These are phyloP conservation scores for Saccharomycopsis microspora DNA, from an alignment of 805 yeast genomes.

Conservation along the genomic window DNA sequence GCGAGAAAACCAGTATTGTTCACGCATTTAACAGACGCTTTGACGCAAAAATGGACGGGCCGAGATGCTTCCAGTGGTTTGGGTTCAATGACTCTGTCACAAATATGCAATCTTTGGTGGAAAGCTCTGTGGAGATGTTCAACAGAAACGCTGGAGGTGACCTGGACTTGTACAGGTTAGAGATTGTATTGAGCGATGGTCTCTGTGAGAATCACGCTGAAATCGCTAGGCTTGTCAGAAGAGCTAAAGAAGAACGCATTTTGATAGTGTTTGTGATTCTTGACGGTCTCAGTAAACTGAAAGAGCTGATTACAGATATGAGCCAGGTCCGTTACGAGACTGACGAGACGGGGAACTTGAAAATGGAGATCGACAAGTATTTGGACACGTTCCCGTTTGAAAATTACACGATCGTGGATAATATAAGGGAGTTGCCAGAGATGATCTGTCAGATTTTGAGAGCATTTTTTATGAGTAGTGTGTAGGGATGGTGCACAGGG, in stretches of 20 bases:
- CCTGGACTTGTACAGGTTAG: slow-evolving; percentile 81
- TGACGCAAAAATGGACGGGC: slow-evolving; percentile 64
- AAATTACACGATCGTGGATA: slow-evolving; percentile 86
- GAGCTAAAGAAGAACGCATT: slow-evolving; percentile 82
- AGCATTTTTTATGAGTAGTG: slow-evolving; percentile 55
- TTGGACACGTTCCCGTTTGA: slow-evolving; percentile 95
- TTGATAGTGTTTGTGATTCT: slow-evolving; percentile 93
- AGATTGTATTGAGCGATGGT: slow-evolving; percentile 92
- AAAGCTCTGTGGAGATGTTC: slow-evolving; percentile 63
- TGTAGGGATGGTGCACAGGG: not conserved
- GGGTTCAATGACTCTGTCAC: slow-evolving; percentile 84
- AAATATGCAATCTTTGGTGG: slow-evolving; percentile 65
- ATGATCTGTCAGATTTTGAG: slow-evolving; percentile 82
- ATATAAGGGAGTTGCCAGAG: slow-evolving; percentile 82
- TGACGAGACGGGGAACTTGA: slow-evolving; percentile 58
- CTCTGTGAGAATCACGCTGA: slow-evolving; percentile 91
- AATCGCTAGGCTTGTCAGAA: slow-evolving; percentile 72
- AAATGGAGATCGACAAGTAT: slow-evolving; percentile 69
- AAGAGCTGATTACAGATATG: slow-evolving; percentile 88
- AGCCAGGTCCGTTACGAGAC: slow-evolving; percentile 72
- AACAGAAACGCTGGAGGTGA: slow-evolving; percentile 39
- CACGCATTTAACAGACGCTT: slow-evolving; percentile 87
- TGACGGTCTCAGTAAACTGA: slow-evolving; percentile 63
- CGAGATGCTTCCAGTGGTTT: slow-evolving; percentile 76
- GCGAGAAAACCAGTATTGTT: slow-evolving; percentile 70